Percentiles rank a stretch among this genome's conserved stretches.
These are phyloP conservation scores for Sorghum bicolor DNA, from an alignment of 176 grass and related monocot genomes.

Conservation along the genomic window DNA sequence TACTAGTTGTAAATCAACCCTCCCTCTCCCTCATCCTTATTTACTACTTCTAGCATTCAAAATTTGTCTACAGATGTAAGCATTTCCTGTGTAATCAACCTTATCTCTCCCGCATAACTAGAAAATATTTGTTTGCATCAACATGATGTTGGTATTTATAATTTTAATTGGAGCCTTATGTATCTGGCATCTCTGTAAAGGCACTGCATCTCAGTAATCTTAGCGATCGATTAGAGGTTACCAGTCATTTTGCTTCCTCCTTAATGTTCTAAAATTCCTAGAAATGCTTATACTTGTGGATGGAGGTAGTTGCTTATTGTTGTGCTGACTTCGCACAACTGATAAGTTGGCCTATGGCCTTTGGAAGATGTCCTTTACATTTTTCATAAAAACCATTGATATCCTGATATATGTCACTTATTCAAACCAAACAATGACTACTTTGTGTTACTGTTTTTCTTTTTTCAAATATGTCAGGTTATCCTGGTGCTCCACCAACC, in stretches of 20 bases:
- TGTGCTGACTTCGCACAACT: background rate
- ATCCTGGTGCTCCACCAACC: slow-evolving; percentile 37
- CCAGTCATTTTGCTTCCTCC: background rate
- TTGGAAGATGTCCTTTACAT: background rate
- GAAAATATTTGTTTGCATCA: background rate
- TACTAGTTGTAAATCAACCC: background rate
- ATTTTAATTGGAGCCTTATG: background rate
- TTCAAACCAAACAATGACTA: background rate
- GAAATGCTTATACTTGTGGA: background rate
- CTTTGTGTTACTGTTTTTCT: background rate
- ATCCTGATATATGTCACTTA: slow-evolving; percentile 7
- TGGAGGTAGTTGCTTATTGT: background rate
- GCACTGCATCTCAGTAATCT: background rate
- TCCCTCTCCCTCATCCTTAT: background rate
- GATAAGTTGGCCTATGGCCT: background rate
- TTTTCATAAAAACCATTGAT: background rate
- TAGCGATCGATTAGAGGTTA: background rate
- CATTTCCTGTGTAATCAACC: background rate
- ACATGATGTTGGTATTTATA: background rate
- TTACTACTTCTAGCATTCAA: background rate
- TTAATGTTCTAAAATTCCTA: background rate
- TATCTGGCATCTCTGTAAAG: background rate
- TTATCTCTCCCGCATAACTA: background rate
- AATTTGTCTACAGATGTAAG: background rate
- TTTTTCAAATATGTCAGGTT: slow-evolving; percentile 40